Conservation (phyloP, 345 rosid species). For the Fremontodendron californicum region DNA sequence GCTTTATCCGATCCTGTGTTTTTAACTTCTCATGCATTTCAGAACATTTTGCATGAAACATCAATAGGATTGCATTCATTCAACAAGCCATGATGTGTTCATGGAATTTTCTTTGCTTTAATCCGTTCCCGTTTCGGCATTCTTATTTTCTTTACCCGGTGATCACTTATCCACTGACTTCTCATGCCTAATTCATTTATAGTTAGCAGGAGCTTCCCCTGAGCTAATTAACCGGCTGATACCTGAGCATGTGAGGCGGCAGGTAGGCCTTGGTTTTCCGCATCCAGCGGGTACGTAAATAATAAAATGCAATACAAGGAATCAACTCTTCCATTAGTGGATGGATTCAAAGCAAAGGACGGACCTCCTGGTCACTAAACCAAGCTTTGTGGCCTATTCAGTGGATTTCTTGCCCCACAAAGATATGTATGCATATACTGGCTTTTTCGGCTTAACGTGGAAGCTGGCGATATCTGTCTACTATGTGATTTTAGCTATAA, state of each 20-base stretch:
- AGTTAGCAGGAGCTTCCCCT: conserved; percentile 65
- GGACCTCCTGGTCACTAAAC: not conserved
- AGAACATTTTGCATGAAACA: not conserved
- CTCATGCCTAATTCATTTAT: conserved; percentile 5
- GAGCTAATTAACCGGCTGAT: conserved; percentile 65
- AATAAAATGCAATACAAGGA: not conserved
- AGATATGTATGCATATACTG: not conserved
- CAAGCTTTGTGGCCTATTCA: not conserved
- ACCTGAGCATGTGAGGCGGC: conserved; percentile 62
- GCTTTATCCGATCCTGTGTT: not conserved
- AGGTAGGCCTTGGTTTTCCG: conserved; percentile 34
- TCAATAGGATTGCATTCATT: not conserved
- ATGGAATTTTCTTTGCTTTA: not conserved
- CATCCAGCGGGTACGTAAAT: conserved; percentile 35
- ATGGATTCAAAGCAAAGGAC: not conserved
- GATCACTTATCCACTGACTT: not conserved
- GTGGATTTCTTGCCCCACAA: not conserved
- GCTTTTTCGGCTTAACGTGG: not conserved
- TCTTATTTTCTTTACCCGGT: not conserved
- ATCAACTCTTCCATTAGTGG: not conserved
- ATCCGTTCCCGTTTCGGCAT: not conserved
- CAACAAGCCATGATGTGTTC: not conserved
- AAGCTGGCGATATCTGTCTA: conserved; percentile 3
- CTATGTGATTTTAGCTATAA: conserved; percentile 9
- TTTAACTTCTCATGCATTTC: not conserved